Percentiles rank a stretch among this genome's conserved stretches.
Conservation (phyloP, 2,329 filamentous ascomycete genomes). For the Albifimbria verrucaria region DNA sequence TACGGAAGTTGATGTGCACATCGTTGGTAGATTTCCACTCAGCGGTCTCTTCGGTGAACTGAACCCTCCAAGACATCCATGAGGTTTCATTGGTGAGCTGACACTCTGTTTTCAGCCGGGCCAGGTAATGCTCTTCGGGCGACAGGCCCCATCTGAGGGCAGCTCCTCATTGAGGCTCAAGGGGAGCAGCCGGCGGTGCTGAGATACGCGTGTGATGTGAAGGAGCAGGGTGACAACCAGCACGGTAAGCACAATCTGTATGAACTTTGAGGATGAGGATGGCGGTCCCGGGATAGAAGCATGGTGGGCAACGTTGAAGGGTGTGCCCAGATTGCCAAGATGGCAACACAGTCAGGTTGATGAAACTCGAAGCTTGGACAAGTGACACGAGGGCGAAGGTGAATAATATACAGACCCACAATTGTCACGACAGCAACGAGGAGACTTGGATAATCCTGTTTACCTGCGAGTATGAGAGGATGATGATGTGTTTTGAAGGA, state of each 20-base stretch:
- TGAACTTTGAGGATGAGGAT: slow-evolving; percentile 15
- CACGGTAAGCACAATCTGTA: slow-evolving; percentile 16
- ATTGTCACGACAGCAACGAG: neutral
- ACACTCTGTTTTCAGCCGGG: slow-evolving; percentile 21
- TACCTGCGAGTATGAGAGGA: no score
- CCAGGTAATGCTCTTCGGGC: slow-evolving; percentile 30
- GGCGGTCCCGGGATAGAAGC: slow-evolving; percentile 21
- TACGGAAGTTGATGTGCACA: slow-evolving; percentile 27
- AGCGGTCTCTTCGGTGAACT: slow-evolving; percentile 22
- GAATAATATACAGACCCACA: no score
- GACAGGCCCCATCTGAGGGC: slow-evolving; percentile 12
- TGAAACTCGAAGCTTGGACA: no score
- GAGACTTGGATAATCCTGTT: no score
- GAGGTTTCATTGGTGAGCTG: slow-evolving; percentile 26
- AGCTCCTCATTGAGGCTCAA: slow-evolving; percentile 10
- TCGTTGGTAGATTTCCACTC: slow-evolving; percentile 24
- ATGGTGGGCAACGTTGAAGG: slow-evolving; percentile 20
- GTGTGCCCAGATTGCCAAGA: no score
- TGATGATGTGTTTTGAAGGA: neutral
- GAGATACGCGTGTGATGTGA: slow-evolving; percentile 13
- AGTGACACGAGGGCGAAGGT: no score
- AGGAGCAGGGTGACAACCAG: slow-evolving; percentile 14
- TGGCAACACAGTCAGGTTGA: no score
- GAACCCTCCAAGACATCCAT: slow-evolving; percentile 32
- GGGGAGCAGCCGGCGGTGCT: slow-evolving; percentile 5